Evolutionary conservation across 1,284 basidiomycete genomes (phyloP).

Genomic region (Fomitiporia mediterranea): DNA sequence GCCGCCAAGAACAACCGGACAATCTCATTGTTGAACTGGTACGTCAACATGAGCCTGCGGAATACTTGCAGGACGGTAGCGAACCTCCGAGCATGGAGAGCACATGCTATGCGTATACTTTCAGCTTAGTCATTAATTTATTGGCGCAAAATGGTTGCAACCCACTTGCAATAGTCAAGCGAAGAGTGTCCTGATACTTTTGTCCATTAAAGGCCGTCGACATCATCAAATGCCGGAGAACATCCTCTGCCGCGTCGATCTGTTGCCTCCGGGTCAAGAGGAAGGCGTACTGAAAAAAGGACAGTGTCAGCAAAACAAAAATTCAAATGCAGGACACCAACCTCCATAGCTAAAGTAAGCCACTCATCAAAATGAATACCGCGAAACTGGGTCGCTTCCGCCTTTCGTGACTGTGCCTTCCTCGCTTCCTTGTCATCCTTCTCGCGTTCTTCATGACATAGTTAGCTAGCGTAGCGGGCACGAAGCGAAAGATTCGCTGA

Average conservation of each 20-base stretch:
- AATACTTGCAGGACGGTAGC: conserved; percentile 62
- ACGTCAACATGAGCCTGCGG: conserved; percentile 63
- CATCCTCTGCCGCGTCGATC: conserved; percentile 70
- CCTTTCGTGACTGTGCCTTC: conserved; percentile 21
- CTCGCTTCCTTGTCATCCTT: conserved; percentile 32
- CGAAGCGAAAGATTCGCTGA: neutral
- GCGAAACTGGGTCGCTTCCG: conserved; percentile 63
- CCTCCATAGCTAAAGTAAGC: conserved; percentile 83
- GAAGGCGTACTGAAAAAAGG: conserved; percentile 71
- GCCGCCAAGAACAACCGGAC: conserved; percentile 68
- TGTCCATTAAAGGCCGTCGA: conserved; percentile 74
- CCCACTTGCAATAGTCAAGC: conserved; percentile 69
- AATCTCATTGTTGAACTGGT: conserved; percentile 82
- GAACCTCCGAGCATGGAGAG: conserved; percentile 53
- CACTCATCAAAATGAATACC: conserved; percentile 84
- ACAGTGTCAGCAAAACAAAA: neutral
- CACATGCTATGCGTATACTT: conserved; percentile 52
- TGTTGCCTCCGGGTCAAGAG: conserved; percentile 64
- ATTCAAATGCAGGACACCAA: conserved; percentile 30
- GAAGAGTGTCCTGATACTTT: conserved; percentile 63
- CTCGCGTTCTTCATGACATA: conserved; percentile 28
- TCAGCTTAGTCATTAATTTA: too few relatives aligned
- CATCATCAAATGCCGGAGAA: conserved; percentile 72
- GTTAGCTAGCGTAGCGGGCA: neutral
- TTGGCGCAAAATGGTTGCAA: conserved; percentile 14